These are phyloP conservation scores for Heliosperma pusillum DNA, from an alignment of 148 eudicot genomes.

Conservation along the genomic window DNA sequence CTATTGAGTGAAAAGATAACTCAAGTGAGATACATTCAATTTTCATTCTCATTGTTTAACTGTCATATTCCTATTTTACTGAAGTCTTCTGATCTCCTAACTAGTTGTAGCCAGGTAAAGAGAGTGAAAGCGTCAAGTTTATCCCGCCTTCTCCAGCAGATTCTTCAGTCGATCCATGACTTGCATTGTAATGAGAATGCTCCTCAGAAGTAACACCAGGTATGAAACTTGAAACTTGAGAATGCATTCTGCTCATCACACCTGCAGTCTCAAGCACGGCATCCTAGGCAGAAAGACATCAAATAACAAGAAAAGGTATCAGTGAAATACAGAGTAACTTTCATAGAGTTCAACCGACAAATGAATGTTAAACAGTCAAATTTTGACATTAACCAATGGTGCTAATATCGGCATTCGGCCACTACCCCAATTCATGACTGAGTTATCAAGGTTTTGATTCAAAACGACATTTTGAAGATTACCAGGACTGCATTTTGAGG, in stretches of 20 bases:
- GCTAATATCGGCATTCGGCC: no score
- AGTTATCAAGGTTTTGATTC: no score
- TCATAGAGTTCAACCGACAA: no score
- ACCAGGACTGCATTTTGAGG: no score
- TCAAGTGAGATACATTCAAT: neutral
- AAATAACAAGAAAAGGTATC: neutral
- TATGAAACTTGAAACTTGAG: slow-evolving; percentile 6
- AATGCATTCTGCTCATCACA: neutral
- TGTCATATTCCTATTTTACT: neutral
- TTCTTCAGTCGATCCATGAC: slow-evolving; percentile 17
- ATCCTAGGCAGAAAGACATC: neutral
- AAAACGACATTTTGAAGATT: no score
- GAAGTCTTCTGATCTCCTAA: neutral
- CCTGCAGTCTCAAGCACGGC: slow-evolving; percentile 6
- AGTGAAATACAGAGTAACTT: no score
- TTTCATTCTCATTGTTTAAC: neutral
- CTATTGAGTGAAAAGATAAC: neutral
- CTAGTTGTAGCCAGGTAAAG: slow-evolving; percentile 26
- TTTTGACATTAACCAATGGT: no score
- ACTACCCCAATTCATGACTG: no score
- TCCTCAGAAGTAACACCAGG: slow-evolving; percentile 9
- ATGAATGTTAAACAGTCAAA: no score
- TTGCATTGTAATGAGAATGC: neutral
- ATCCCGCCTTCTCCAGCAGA: slow-evolving; percentile 12
- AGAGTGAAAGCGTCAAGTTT: slow-evolving; percentile 27